Percentiles rank a stretch among this genome's conserved stretches.
These are phyloP conservation scores for Erythrobasidium hasegawianum DNA, from an alignment of 1,284 basidiomycete genomes.

Conservation along the genomic window DNA sequence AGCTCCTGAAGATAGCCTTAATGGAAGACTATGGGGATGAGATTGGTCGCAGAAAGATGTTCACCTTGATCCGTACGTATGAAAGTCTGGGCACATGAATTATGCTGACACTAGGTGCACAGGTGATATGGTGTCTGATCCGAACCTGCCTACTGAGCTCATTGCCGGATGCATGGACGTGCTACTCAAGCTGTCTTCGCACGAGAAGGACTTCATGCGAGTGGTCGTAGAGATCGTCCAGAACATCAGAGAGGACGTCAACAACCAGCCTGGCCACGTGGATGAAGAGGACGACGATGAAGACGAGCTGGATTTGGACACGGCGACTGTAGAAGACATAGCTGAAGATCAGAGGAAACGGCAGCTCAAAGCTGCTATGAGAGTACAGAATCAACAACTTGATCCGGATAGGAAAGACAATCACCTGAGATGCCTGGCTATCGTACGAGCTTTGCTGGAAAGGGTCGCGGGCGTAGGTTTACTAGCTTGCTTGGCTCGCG, in stretches of 20 bases:
- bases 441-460: slow-evolving; percentile 87
- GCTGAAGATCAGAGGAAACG: slow-evolving; percentile 12
- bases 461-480: slow-evolving; percentile 74
- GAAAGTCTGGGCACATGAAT: too few species aligned
- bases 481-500: too few species aligned
- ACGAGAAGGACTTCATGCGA: slow-evolving; percentile 85
- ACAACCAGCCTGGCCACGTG: slow-evolving; percentile 35
- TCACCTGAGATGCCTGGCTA: slow-evolving; percentile 76
- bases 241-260: slow-evolving; percentile 63
- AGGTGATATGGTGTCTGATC: slow-evolving; percentile 84
- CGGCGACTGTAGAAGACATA: slow-evolving; percentile 28
- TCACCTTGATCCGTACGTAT: slow-evolving; percentile 75
- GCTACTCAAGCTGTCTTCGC: slow-evolving; percentile 73
- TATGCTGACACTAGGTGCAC: too few species aligned
- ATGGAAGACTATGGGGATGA: slow-evolving; percentile 91
- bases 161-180: slow-evolving; percentile 82
- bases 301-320: slow-evolving; percentile 38
- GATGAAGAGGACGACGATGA: slow-evolving; percentile 52
- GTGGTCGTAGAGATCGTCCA: slow-evolving; percentile 92
- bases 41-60: slow-evolving; percentile 88
- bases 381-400: slow-evolving; percentile 26
- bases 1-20: slow-evolving; percentile 74
- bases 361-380: slow-evolving; percentile 25
- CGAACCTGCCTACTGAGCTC: slow-evolving; percentile 69
- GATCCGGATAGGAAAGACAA: slow-evolving; percentile 48